phyloP scores from a whole-genome alignment of 768 basidiomycete species.

The Psilocybe sp. region DNA sequence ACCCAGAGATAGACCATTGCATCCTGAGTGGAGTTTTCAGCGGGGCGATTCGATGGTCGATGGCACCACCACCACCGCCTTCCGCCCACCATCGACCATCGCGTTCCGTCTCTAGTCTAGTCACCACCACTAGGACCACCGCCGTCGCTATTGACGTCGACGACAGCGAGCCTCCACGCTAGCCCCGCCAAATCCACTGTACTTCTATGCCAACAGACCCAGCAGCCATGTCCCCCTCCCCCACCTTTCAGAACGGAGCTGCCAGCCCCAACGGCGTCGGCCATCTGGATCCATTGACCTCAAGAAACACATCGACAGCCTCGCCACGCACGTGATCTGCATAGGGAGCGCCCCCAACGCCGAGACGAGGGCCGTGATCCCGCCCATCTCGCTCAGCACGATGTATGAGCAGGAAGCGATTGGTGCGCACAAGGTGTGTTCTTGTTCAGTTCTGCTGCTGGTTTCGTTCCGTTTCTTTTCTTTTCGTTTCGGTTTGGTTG shows the following conservation, averaged over 20 bases:
- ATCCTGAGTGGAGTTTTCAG: no score
- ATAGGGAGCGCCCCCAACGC: constrained; percentile 75
- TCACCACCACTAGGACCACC: neutral
- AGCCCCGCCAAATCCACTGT: no score
- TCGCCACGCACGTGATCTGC: constrained; percentile 82
- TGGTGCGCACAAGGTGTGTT: constrained; percentile 67
- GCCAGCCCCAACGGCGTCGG: constrained; percentile 1
- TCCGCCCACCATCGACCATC: no score
- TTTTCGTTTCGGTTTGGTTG: no score
- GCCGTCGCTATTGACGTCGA: neutral
- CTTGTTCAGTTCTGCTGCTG: constrained; percentile 2
- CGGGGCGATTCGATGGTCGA: no score
- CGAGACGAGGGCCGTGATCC: constrained; percentile 83
- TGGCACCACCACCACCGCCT: no score
- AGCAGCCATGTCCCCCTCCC: constrained; percentile 13
- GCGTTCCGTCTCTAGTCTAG: no score
- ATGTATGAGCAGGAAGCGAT: constrained; percentile 84
- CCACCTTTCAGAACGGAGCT: neutral
- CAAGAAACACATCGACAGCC: constrained; percentile 42
- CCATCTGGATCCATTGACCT: neutral
- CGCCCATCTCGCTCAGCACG: constrained; percentile 85
- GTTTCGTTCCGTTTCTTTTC: constrained; percentile 24
- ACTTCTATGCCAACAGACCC: no score
- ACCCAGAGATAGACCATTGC: no score
- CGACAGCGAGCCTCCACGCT: neutral